Conservation (phyloP, 2,329 filamentous ascomycete species). For the Penicillium frequentans region DNA sequence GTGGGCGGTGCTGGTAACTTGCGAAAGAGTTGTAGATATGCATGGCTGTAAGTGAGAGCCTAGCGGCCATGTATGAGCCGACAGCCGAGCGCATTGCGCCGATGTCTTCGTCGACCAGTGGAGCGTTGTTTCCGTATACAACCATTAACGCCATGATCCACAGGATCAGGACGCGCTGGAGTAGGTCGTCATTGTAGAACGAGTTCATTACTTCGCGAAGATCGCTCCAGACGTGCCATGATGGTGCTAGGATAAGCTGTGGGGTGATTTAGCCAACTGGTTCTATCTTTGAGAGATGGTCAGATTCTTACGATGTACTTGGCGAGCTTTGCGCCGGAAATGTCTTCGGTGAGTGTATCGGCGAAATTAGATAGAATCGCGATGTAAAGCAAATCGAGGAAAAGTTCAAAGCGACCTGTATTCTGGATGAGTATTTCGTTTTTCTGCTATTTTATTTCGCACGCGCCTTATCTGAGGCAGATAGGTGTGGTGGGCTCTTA, state of each 20-base stretch:
- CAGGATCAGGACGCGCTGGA: slow-evolving; percentile 50
- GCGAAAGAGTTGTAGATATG: slow-evolving; percentile 48
- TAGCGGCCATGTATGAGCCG: slow-evolving; percentile 50
- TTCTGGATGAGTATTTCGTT: not conserved
- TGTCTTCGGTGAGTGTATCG: slow-evolving; percentile 49
- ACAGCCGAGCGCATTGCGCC: slow-evolving; percentile 48
- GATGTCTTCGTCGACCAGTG: slow-evolving; percentile 45
- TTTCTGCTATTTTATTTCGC: not conserved
- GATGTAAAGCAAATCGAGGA: slow-evolving; percentile 53
- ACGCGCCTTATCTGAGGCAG: not conserved
- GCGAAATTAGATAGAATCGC: slow-evolving; percentile 54
- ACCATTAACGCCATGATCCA: slow-evolving; percentile 54
- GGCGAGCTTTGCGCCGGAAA: slow-evolving; percentile 45
- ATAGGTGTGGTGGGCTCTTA: not conserved
- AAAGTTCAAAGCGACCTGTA: slow-evolving; percentile 49
- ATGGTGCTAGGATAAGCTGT: slow-evolving; percentile 48
- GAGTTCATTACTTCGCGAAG: slow-evolving; percentile 55
- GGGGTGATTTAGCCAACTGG: not conserved
- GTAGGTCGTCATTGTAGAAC: slow-evolving; percentile 53
- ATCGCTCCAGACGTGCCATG: slow-evolving; percentile 54
- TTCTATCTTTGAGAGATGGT: not conserved
- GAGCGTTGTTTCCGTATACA: slow-evolving; percentile 52
- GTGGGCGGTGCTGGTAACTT: slow-evolving; percentile 49
- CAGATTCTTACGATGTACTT: slow-evolving; percentile 43
- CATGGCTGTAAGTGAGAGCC: slow-evolving; percentile 39